These are phyloP conservation scores for maize (Zea mays) DNA, from an alignment of 176 grass and related monocot species.

Conservation along the genomic window Zm-B73-REFERENCE-NAM-5.0 NC_050102.1:125122001-125122500, in stretches of 20 bases:
- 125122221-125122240: conserved; percentile 46
- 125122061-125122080: conserved; percentile 58
- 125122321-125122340: conserved; percentile 77
- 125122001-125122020: conserved; percentile 64
- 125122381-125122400: conserved; percentile 76
- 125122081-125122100: conserved; percentile 59
- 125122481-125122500: conserved; percentile 54
- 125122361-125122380: conserved; percentile 41
- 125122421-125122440: conserved; percentile 53
- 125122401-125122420: conserved; percentile 78
- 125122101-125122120: conserved; percentile 69
- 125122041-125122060: conserved; percentile 72
- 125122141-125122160: conserved; percentile 41
- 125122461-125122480: conserved; percentile 47
- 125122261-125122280: conserved; percentile 44
- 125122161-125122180: conserved; percentile 57
- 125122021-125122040: conserved; percentile 56
- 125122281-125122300: conserved; percentile 39
- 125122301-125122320: conserved; percentile 61
- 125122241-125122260: conserved; percentile 65
- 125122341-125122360: conserved; percentile 46
- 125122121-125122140: conserved; percentile 47
- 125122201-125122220: conserved; percentile 86
- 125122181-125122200: conserved; percentile 82
- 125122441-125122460: conserved; percentile 53